A percentile compares a stretch with the other conserved stretches of the same genome.
Evolutionary conservation across 2,329 filamentous ascomycete species (phyloP).

Genomic region (Sporothrix humicola): DNA sequence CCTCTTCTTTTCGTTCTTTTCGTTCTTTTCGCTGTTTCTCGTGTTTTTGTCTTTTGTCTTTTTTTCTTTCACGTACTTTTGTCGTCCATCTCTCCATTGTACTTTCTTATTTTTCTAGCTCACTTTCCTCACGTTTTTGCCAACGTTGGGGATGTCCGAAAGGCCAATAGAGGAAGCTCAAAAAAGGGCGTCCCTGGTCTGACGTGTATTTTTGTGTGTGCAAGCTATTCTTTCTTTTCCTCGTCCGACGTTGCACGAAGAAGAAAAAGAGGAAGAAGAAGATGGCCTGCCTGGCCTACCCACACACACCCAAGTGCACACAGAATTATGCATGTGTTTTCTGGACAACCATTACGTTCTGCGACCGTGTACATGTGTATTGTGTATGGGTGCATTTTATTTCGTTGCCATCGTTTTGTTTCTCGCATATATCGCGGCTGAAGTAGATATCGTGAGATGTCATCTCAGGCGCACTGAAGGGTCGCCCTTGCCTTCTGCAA

Average conservation of each 20-base stretch:
- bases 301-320: background rate
- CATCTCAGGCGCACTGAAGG: background rate
- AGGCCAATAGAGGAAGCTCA: background rate
- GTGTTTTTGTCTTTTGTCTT: too few species aligned
- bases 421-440: too few species aligned
- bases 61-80: constrained; percentile 23
- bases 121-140: background rate
- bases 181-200: background rate
- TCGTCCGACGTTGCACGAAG: constrained; percentile 19
- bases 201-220: constrained; percentile 17
- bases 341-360: background rate
- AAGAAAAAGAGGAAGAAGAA: too few species aligned
- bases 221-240: background rate
- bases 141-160: constrained; percentile 28
- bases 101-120: constrained; percentile 15
- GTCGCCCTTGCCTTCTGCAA: background rate
- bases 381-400: background rate
- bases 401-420: background rate
- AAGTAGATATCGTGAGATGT: background rate
- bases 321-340: constrained; percentile 6
- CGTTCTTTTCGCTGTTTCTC: too few species aligned
- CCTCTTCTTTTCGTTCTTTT: background rate
- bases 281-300: too few species aligned
- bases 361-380: background rate
- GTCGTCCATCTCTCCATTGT: constrained; percentile 19